These are phyloP conservation scores for Phytophthora chlamydospora DNA, from an alignment of 352 stramenopile species.

Conservation along the genomic window DNA sequence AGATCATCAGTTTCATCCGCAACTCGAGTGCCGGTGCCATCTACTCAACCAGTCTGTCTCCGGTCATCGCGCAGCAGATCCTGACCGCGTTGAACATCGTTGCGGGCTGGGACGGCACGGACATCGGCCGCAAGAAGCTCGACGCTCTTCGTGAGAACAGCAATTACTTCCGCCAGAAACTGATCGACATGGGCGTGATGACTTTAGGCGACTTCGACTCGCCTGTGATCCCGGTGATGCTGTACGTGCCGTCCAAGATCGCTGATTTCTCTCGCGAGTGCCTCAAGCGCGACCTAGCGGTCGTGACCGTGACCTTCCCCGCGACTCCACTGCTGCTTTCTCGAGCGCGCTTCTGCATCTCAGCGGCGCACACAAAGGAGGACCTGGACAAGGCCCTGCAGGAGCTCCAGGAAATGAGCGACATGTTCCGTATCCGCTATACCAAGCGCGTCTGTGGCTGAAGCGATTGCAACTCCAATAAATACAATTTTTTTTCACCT, in stretches of 20 bases:
- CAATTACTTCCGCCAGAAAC: conserved; percentile 96
- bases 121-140: conserved; percentile 93
- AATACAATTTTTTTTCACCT: too few relatives aligned
- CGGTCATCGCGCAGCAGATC: conserved; percentile 55
- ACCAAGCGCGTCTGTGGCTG: conserved; percentile 36
- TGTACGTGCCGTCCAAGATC: conserved; percentile 98
- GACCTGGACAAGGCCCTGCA: conserved; percentile 93
- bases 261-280: conserved; percentile 95
- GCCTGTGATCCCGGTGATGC: conserved; percentile 98
- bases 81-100: conserved; percentile 91
- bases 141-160: conserved; percentile 93
- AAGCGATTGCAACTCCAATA: neutral
- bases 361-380: conserved; percentile 92
- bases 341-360: conserved; percentile 96
- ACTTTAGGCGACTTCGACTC: conserved; percentile 95
- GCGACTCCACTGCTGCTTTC: conserved; percentile 93
- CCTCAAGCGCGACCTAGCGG: conserved; percentile 92
- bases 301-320: conserved; percentile 97
- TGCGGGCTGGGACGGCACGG: conserved; percentile 93
- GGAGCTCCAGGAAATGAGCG: conserved; percentile 92
- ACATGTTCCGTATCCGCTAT: conserved; percentile 79
- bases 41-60: conserved; percentile 61
- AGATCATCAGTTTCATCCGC: conserved; percentile 63
- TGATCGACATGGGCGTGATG: conserved; percentile 92
- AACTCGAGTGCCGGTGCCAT: conserved; percentile 56